Base-by-base conservation (phyloP, 1,284 basidiomycete species). In the Mycosarcoma mackinlayi region DNA sequence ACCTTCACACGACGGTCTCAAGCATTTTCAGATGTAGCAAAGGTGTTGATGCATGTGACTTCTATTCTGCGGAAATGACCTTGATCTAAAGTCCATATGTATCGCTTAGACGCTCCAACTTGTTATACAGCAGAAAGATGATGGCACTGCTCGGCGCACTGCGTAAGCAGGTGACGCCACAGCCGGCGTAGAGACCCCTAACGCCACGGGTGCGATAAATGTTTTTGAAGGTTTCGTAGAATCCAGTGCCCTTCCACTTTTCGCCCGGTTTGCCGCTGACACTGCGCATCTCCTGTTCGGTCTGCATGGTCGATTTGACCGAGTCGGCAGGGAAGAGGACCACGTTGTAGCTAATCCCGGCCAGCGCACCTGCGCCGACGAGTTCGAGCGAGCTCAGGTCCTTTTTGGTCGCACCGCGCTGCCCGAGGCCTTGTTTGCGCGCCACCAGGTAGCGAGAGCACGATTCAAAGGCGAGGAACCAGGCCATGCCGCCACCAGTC, bases 241-340 rank as follows among this genome's bases (percentile, higher is more conserved):
- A 97, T 8, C 89, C 86, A 37, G 86, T 76, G 18, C 82, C 64
- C 28, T 84, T 77, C 3, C 90, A 89, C 19, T 53, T 54, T 23
- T 55, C 44, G 14, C 56, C 61, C n/a, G 33, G 33, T 1, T 19
- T 42, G 6, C 34, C 24, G 3, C 35, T 24, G 4, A 53, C 51
- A 0, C 56, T 59, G 9, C 89, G 86, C 65, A 97, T 86, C 84
- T 97, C 94, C 51, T 91, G 91, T 83, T 91, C 91, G 0, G 95
- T 98, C 86, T 98, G 95, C 83, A 98, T 92, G 40, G 93, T 88
- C 72, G 91, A 93, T 85, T 98, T 98, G 79, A 98, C 88, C 31
- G 91, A 91, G 83, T 98, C 95, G 13, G 94, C 94, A 8, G 78
- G 80, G 63, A 80, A 81, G 18, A 81, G 74, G 25, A 79, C 75